Conservation (phyloP, 129 eudicot genomes). For the Erigeron canadensis region DNA sequence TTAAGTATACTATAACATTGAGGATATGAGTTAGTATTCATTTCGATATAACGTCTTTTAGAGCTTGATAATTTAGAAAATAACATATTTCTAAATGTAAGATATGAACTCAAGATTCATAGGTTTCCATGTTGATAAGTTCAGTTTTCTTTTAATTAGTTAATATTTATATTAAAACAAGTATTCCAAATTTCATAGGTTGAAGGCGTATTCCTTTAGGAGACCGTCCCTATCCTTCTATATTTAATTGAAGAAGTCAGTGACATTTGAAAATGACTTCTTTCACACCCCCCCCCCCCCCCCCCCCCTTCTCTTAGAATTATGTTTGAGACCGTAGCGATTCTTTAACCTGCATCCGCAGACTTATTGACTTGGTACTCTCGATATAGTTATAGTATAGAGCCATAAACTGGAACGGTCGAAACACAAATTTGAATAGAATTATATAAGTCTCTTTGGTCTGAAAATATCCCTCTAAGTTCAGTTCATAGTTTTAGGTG, state of each 20-base stretch:
- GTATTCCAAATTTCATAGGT: not conserved
- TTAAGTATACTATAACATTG: not conserved
- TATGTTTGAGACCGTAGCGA: not conserved
- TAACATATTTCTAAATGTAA: not conserved
- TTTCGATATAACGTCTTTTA: not conserved
- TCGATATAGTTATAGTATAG: too few species aligned
- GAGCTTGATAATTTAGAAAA: not conserved
- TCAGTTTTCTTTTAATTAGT: too few species aligned
- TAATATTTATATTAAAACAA: not conserved
- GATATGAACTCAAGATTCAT: not conserved
- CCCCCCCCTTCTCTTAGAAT: not conserved
- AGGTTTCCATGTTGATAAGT: not conserved
- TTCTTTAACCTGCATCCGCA: too few species aligned
- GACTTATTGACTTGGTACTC: not conserved
- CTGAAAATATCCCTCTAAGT: not conserved
- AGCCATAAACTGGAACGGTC: too few species aligned
- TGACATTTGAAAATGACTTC: conserved; percentile 3
- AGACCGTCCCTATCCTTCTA: not conserved
- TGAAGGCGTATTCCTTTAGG: not conserved
- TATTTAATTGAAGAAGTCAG: not conserved
- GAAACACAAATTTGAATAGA: not conserved
- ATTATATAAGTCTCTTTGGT: not conserved
- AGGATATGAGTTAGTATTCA: not conserved
- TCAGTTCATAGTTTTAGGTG: not conserved
- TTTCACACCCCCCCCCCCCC: too few species aligned